A percentile compares a stretch with the other conserved stretches of the same genome.
phyloP scores from a whole-genome alignment of 1,284 basidiomycete genomes.

The Trichosporon inkin region DNA sequence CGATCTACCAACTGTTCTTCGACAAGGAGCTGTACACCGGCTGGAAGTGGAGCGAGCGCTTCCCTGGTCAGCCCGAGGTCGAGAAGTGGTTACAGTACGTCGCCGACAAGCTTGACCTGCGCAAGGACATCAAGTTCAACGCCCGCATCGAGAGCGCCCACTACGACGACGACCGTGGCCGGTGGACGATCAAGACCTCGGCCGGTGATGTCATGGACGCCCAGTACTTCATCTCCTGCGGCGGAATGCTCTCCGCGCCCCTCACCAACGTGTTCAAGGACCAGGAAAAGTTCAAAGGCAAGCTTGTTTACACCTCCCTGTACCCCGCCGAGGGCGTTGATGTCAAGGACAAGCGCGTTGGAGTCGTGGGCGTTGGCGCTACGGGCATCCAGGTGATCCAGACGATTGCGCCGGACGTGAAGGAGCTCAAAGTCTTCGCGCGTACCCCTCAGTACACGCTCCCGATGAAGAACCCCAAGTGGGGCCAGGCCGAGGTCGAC shows the following conservation, averaged over 20 bases:
- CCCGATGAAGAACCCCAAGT: slow-evolving; percentile 19
- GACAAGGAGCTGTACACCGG: slow-evolving; percentile 19
- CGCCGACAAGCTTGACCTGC: slow-evolving; percentile 16
- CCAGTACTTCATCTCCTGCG: slow-evolving; percentile 19
- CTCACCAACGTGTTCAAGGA: slow-evolving; percentile 11
- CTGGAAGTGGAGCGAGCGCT: slow-evolving; percentile 22
- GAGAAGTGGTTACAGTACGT: slow-evolving; percentile 19
- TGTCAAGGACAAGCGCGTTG: slow-evolving; percentile 12
- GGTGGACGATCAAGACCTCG: slow-evolving; percentile 17
- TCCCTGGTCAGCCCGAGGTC: slow-evolving; percentile 22
- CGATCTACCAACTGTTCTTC: slow-evolving; percentile 19
- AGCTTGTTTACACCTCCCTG: slow-evolving; percentile 15
- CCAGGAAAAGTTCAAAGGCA: slow-evolving; percentile 18
- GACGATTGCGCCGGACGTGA: slow-evolving; percentile 8
- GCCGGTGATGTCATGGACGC: slow-evolving; percentile 16
- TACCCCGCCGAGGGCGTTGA: slow-evolving; percentile 17
- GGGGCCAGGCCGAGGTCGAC: slow-evolving; percentile 2
- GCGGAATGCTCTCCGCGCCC: slow-evolving; percentile 18
- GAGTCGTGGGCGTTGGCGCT: slow-evolving; percentile 15
- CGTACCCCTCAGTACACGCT: slow-evolving; percentile 20
- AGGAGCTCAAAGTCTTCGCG: slow-evolving; percentile 17
- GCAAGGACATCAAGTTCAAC: slow-evolving; percentile 21
- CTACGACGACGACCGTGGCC: slow-evolving; percentile 8
- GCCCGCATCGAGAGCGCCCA: slow-evolving; percentile 9
- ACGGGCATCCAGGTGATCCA: slow-evolving; percentile 22